Evolutionary conservation across 257 asterid genomes (phyloP), one percentile per base, ranked within the genome.

Genomic region (Datura wrightii): DNA sequence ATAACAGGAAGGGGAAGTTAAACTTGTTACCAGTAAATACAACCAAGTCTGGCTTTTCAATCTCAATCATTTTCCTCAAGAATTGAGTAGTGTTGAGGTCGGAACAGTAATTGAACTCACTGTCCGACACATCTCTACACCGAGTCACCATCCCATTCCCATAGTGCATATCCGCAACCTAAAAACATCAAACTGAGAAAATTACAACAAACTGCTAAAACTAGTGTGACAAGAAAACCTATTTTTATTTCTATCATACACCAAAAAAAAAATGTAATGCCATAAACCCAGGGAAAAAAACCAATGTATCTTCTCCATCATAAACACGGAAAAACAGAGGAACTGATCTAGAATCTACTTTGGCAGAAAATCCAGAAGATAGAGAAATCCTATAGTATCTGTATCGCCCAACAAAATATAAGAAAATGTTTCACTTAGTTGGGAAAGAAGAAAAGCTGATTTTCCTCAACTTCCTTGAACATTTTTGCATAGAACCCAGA

Each of bases 111-210:
- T 86, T 87, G 78, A 89, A 92, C 86, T 94, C 98, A 79, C 82
- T 86, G 37, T 90, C 92, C 92, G 92, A 66, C 82, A 96, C 98
- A 50, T 96, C 99, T 67, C 98, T 89, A 86, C 99, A 96, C 67
- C 95, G 93, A 85, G 97, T 96, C 87, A 91, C 53, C 89, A 86
- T 86, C 83, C 99, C 98, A 84, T 96, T 96, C 59, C 99, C 99
- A 39, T 89, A 93, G 87, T 96, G 99, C 98, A 96, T 92, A 93
- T 96, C 99, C 36, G 99, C 99, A 59, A 96, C 99, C 99, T 94
- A 88, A 85, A 84, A 72, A 10, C 48, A 6, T 65, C 67, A 53
- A 80, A 69, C 34, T 41, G 70, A 56, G 65, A 62, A 66, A 62
- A 82, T 48, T 46, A 53, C 63, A 76, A 39, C 56, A 18, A 10